phyloP scores from a whole-genome alignment of 1,284 basidiomycete species.

The Schizophyllum amplum region DNA sequence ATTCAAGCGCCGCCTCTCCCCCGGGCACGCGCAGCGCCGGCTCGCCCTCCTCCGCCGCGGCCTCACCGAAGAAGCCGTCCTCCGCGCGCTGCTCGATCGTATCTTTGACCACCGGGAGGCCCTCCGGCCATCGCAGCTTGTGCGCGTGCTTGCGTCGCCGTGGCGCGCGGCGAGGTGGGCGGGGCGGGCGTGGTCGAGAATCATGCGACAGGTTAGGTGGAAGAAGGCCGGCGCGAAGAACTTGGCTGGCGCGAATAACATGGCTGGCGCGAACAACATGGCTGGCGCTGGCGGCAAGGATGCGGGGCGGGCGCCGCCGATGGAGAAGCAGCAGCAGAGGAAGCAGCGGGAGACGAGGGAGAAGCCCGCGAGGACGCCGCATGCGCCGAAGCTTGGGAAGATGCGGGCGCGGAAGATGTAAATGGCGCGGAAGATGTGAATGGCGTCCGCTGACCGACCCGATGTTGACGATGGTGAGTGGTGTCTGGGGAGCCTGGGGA shows the following conservation, averaged over 20 bases:
- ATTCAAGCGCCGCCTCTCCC: not conserved
- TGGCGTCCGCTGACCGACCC: too few species aligned
- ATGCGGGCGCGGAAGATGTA: not conserved
- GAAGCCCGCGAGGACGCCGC: not conserved
- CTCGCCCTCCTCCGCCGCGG: not conserved
- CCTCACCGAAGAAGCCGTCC: not conserved
- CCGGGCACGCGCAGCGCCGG: not conserved
- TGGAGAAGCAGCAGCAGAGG: not conserved
- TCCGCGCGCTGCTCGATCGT: not conserved
- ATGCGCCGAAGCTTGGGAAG: not conserved
- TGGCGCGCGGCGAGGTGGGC: not conserved
- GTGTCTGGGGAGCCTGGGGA: not conserved
- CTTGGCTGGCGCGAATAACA: not conserved
- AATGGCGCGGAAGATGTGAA: not conserved
- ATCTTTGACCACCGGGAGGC: not conserved
- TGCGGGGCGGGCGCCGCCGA: too few species aligned
- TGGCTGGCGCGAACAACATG: not conserved
- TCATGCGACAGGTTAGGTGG: not conserved
- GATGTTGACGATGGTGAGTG: too few species aligned
- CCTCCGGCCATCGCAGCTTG: not conserved
- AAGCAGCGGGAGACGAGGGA: not conserved
- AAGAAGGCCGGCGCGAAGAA: not conserved
- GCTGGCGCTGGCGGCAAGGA: too few species aligned
- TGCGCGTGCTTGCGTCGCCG: not conserved
- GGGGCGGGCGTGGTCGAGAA: not conserved